A percentile compares a stretch with the other conserved stretches of the same genome.
These are phyloP conservation scores for Plasmodium berghei DNA, from an alignment of 169 alveolate genomes.

Conservation along the genomic window DNA sequence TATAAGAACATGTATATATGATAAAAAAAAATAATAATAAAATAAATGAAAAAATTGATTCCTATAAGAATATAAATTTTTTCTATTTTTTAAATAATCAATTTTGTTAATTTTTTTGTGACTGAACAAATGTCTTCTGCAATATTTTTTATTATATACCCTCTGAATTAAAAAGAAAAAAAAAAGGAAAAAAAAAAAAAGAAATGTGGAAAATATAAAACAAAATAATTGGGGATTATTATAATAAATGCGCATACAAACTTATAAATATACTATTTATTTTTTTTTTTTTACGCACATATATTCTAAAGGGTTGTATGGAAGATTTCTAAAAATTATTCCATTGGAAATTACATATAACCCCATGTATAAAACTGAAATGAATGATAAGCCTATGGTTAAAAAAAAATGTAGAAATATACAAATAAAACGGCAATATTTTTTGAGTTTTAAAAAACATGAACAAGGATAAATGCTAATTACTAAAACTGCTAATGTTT, in stretches of 20 bases:
- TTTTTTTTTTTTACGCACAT: slow-evolving; percentile 9
- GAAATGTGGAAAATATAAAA: too few relatives aligned
- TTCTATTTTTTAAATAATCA: not conserved
- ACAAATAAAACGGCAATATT: not conserved
- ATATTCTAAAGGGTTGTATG: slow-evolving; percentile 72
- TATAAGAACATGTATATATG: too few relatives aligned
- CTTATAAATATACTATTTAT: not conserved
- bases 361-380: slow-evolving; percentile 48
- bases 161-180: slow-evolving; percentile 13
- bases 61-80: not conserved
- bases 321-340: slow-evolving; percentile 21
- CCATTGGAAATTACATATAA: slow-evolving; percentile 23
- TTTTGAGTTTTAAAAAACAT: not conserved
- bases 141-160: slow-evolving; percentile 55
- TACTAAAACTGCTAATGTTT: slow-evolving; percentile 36
- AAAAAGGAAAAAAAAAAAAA: not conserved
- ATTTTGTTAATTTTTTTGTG: slow-evolving; percentile 23
- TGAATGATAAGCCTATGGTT: slow-evolving; percentile 24
- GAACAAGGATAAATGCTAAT: too few relatives aligned
- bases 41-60: not conserved
- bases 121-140: slow-evolving; percentile 40
- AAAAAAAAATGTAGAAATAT: not conserved
- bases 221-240: too few relatives aligned
- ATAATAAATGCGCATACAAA: not conserved
- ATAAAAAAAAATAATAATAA: too few relatives aligned